Base-by-base conservation (phyloP, 257 asterid species). In the Jacaranda copaia region DNA sequence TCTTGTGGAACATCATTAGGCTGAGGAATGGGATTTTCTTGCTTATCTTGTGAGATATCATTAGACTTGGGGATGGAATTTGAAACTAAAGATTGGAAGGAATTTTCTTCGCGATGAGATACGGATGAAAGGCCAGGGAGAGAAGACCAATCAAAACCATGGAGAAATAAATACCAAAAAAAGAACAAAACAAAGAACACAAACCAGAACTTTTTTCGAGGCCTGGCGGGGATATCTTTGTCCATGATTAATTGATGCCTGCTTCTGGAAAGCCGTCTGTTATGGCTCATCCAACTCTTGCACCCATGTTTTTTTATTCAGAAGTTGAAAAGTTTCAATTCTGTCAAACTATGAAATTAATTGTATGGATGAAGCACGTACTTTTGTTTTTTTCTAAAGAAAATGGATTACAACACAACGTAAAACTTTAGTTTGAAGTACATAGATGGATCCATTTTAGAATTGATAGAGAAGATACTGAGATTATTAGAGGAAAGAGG, bases 161-260 rank as follows among this genome's bases (percentile, higher is more conserved):
- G 88, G 58, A 94, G 88, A 62, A 94, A 39, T 19, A 84, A 16
- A 76, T 89, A 92, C 98, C 98, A 94, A 64, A 90, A 82, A 14
- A 88, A 82, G 72, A 94, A 92, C 36, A 94, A 16, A 14, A 56
- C 53, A 52, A 75, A 74, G 79, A 84, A 83, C 20, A 77, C 83
- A 13, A 90, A 77, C 98, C 96, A 92, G 72, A 89, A 81, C 63
- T 81, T 88, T 55, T 84, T 89, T 55, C 84, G 88, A 14, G 63
- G 79, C 79, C 81, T 78, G 3, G 81, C 42, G 12, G 39, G 4
- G 62, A 73, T 66, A 55, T 81, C 80, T 48, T 73, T 80, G 25
- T 90, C 93, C 93, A 87, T 87, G 53, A 70, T 80, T 63, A 43
- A 12, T 19, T 9, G 68, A 36, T 43, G 72, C 70, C 72, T 51